Base-by-base conservation (phyloP, 768 basidiomycete species). In the Infundibulicybe gibba region DNA sequence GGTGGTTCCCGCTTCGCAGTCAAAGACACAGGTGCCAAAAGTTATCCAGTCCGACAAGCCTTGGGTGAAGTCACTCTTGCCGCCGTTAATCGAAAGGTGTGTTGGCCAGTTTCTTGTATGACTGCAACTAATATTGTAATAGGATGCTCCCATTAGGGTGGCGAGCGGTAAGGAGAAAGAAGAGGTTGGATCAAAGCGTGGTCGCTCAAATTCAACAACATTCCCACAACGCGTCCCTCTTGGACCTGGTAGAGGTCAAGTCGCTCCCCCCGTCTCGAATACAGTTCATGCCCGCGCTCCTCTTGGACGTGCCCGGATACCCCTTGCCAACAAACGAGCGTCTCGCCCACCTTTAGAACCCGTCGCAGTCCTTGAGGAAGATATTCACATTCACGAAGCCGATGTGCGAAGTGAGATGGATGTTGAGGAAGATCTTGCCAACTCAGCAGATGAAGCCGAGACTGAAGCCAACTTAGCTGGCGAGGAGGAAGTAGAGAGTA, bases 11-110 rank as follows among this genome's bases (percentile, higher is more conserved):
- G 84, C 44, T 68, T 77, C 53, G 56, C 74, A 40, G 64, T 72
- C 30, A 76, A 77, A 60, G 73, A 77, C 48, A 69, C 68, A 50
- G 64, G 57, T 32, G 65, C 72, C 54, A 92, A 90, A 73, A 70
- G 69, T 31, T 74, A 70, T 37, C 67, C 73, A 16, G 80, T 83
- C 61, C 79, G 92, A 54, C 75, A 85, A 30, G 90, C 83, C 34
- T 75, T 94, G 42, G 80, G 83, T 49, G 91, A 93, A 67, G 90
- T 94, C 52, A 87, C 87, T 39, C 83, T 79, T 43, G 79, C 79
- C 50, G 83, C 85, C 47, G 79, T 89, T 43, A 90, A 89, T 64
- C 80, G 82, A 62, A 90, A 86, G 71, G 87, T 86, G 59, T 53
- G 78, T 61, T 14, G 41, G 43, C 12, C 43, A 25, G 49, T 25